Evolutionary conservation across 208 protist genomes (phyloP).

Genomic region (Leishmania braziliensis): DNA sequence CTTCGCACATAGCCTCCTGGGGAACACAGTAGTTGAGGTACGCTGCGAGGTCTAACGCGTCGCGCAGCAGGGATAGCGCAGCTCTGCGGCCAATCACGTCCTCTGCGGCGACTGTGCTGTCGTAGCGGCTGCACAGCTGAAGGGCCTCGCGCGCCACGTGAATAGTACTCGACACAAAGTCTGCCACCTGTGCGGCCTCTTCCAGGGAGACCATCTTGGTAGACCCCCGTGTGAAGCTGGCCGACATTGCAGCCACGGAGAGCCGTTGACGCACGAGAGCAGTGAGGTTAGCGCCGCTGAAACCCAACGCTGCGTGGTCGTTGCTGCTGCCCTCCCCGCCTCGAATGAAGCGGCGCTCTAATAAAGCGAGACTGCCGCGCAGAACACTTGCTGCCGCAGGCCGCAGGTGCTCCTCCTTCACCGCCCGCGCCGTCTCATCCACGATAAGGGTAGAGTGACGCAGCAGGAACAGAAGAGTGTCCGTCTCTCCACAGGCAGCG

Average conservation of each 20-base stretch:
- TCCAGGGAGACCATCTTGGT: neutral
- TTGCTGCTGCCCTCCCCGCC: neutral
- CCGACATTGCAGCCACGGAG: slow-evolving; percentile 22
- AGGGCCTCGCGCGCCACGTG: slow-evolving; percentile 60
- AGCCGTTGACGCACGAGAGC: slow-evolving; percentile 52
- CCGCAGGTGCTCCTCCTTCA: slow-evolving; percentile 65
- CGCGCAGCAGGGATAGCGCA: slow-evolving; percentile 52
- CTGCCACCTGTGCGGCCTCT: slow-evolving; percentile 45
- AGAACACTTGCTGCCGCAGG: slow-evolving; percentile 67
- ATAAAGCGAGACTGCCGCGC: slow-evolving; percentile 53
- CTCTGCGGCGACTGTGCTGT: slow-evolving; percentile 27
- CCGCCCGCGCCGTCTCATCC: slow-evolving; percentile 77
- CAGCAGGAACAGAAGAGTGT: slow-evolving; percentile 64
- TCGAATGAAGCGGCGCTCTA: slow-evolving; percentile 18
- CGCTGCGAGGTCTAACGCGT: slow-evolving; percentile 59
- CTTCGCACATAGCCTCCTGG: slow-evolving; percentile 59
- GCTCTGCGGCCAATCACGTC: slow-evolving; percentile 41
- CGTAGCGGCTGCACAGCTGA: slow-evolving; percentile 41
- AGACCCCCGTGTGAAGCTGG: slow-evolving; percentile 19
- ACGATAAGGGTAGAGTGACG: slow-evolving; percentile 51
- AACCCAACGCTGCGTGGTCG: neutral
- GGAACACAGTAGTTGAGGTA: slow-evolving; percentile 65
- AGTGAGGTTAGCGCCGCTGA: slow-evolving; percentile 13
- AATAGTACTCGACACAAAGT: slow-evolving; percentile 73
- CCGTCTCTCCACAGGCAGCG: slow-evolving; percentile 32